Evolutionary conservation across 306 rosid genomes (phyloP).

Genomic region (Canavalia gladiata): DNA sequence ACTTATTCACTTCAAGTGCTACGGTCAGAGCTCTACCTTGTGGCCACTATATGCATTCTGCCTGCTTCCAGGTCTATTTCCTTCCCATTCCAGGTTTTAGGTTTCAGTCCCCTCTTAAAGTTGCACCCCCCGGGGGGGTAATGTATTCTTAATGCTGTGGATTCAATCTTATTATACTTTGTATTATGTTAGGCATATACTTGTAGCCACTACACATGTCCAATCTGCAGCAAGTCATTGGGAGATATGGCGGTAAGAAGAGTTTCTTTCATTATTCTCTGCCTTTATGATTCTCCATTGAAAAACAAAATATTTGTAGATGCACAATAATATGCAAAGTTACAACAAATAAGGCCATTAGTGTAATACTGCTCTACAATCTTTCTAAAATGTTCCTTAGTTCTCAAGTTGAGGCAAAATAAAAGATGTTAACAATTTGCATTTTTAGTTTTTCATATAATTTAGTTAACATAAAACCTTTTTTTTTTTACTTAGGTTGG

Average conservation of each 20-base stretch:
- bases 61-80: slow-evolving; percentile 92
- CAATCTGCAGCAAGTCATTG: slow-evolving; percentile 97
- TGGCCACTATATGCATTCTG: slow-evolving; percentile 99
- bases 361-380: slow-evolving; percentile 27
- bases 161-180: slow-evolving; percentile 50
- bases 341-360: slow-evolving; percentile 17
- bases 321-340: neutral
- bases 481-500: slow-evolving; percentile 23
- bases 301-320: slow-evolving; percentile 5
- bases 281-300: slow-evolving; percentile 26
- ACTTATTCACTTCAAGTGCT: slow-evolving; percentile 94
- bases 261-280: slow-evolving; percentile 35
- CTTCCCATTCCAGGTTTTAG: slow-evolving; percentile 35
- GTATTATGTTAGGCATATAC: slow-evolving; percentile 83
- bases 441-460: slow-evolving; percentile 20
- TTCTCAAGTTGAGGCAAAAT: slow-evolving; percentile 32
- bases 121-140: neutral
- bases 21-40: slow-evolving; percentile 93
- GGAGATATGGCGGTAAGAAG: slow-evolving; percentile 97
- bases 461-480: neutral
- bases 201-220: slow-evolving; percentile 94
- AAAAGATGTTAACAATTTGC: slow-evolving; percentile 15
- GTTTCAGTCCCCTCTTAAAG: slow-evolving; percentile 20
- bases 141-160: slow-evolving; percentile 33
- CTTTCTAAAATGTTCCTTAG: neutral